phyloP scores from a whole-genome alignment of 306 rosid species.

The Datisca glomerata region DNA sequence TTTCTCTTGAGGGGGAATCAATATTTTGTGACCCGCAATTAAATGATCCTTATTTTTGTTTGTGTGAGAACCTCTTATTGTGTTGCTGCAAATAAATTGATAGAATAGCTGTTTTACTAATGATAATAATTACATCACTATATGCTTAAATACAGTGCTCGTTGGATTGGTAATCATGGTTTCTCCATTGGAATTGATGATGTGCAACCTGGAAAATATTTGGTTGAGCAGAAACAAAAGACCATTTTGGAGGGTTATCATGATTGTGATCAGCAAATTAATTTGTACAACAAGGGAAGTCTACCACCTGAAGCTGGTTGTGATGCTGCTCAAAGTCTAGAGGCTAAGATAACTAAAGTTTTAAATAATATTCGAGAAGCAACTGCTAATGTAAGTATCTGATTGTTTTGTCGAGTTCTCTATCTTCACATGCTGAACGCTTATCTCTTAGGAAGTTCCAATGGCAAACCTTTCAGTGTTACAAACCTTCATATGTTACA shows the following conservation, averaged over 20 bases:
- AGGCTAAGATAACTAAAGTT: constrained; percentile 41
- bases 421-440: constrained; percentile 8
- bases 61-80: too few species aligned
- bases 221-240: constrained; percentile 39
- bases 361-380: constrained; percentile 53
- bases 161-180: constrained; percentile 97
- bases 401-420: constrained; percentile 6
- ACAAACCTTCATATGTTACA: too few species aligned
- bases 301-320: constrained; percentile 69
- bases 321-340: constrained; percentile 91
- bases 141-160: constrained; percentile 59
- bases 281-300: constrained; percentile 50
- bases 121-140: constrained; percentile 11
- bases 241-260: constrained; percentile 39
- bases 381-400: constrained; percentile 49
- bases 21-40: too few species aligned
- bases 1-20: too few species aligned
- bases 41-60: too few species aligned
- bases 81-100: background rate
- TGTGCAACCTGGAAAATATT: constrained; percentile 63
- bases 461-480: background rate
- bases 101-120: constrained; percentile 5
- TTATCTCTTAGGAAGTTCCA: background rate
- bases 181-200: constrained; percentile 95
- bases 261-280: constrained; percentile 44